Evolutionary conservation across 2,329 filamentous ascomycete genomes (phyloP), one percentile per base, ranked within the genome.

Genomic region (Cryoendolithus antarcticus): DNA sequence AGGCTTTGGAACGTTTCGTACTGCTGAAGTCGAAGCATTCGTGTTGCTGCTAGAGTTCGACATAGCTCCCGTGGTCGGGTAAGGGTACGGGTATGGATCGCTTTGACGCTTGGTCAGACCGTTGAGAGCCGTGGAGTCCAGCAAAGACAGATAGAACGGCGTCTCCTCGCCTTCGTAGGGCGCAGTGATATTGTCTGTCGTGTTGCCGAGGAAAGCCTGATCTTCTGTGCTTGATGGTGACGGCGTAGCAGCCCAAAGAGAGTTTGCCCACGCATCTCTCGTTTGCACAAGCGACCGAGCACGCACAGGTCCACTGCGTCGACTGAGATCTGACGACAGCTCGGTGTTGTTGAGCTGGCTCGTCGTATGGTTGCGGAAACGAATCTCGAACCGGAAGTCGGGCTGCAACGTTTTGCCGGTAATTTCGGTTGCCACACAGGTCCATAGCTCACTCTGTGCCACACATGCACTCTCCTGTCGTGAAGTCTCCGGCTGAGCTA

Each of bases 101-200:
- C 43, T 62, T 66, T 29, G 49, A 11, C 56, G 58, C 43, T 46
- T 45, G 33, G 32, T 47, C 34, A 10, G 19, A 24, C 9, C 42
- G 53, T 51, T 44, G 49, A 45, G 53, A 52, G 53, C 51, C 61
- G 47, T 4, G 56, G 62, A 8, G 38, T 53, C 43, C 1, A 86
- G 63, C 39, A 93, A 69, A 21, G 78, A 85, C 48, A 94, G 82
- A 58, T 81, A 93, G 60, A 95, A 93, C 0, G 89, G 88, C 0
- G 89, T 93, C 6, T 79, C 72, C 62, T 94, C 88, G 47, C 88
- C 88, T 1, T 79, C 78, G 58, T 89, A 94, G 3, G 78, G 63
- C 32, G 71, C 69, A 9, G 71, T 66, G 44, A 84, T 76, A 0
- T 72, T 71, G 52, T 96, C 89, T 0, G 86, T 93, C 0, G 84